Evolutionary conservation across 2,329 filamentous ascomycete species (phyloP), one percentile per base, ranked within the genome.

Genomic region (Aspergillus arachidicola): DNA sequence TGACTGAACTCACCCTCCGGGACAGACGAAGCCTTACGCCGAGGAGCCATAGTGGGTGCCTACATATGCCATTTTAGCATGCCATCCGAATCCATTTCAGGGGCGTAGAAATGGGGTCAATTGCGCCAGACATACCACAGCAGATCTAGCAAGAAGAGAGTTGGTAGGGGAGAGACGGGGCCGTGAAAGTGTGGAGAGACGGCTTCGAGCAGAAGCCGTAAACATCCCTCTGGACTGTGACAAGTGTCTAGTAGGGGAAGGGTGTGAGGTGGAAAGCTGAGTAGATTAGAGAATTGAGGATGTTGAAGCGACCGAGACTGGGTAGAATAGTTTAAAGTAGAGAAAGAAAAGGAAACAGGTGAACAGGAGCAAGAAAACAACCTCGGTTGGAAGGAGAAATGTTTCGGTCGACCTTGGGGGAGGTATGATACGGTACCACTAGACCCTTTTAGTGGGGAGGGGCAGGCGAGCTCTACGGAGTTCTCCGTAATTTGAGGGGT

Each of bases 1-100:
- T 71, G 70, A 69, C 67, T 38, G 5, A 45, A 73, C 76, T 71
- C 69, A 83, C 81, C 80, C 73, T 82, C 79, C 32, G 79, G 78
- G 61, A 81, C 76, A 26, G 80, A 81, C 54, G 80, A 82, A 59
- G 77, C 75, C 66, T 81, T 78, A 68, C 79, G 75, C 38, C 75
- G 73, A 64, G 77, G 70, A 68, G 78, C 76, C 78, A 80, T 80
- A 64, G 73, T 69, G 60, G 75, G 71, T 65, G 73, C 70, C 78
- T 80, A 59, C 23, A 60, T n/a, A 58, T 41, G 21, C 21, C 45
- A 21, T 30, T 30, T 23, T 34, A 55, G 7, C 23, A 23, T 11
- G 11, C 16, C 51, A 19, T 38, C 26, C 32, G 9, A n/a, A 32
- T 19, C 16, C 51, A 16, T 36, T 23, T 9, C 51, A 12, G 50